Evolutionary conservation across 2,329 filamentous ascomycete genomes (phyloP).

Genomic region (Hyphodiscus sp.): DNA sequence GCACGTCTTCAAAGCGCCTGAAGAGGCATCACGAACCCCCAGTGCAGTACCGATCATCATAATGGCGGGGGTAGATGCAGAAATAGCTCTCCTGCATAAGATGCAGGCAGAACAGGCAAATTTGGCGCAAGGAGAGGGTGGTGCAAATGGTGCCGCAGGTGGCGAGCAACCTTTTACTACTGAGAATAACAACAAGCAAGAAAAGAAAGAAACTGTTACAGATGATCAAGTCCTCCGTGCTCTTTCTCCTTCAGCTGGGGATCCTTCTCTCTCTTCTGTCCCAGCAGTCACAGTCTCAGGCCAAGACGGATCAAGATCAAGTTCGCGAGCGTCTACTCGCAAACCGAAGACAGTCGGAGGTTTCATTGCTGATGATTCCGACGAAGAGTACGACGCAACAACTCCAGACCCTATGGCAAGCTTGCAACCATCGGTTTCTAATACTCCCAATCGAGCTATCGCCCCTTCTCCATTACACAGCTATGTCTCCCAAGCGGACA

Average conservation of each 20-base stretch:
- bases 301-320: conserved; percentile 26
- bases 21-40: background rate
- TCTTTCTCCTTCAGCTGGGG: conserved; percentile 30
- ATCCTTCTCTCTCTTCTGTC: conserved; percentile 27
- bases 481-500: conserved; percentile 23
- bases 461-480: conserved; percentile 28
- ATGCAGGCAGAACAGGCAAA: conserved; percentile 31
- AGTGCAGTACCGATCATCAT: conserved; percentile 8
- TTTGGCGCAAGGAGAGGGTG: conserved; percentile 26
- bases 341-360: conserved; percentile 30
- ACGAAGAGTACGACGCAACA: conserved; percentile 29
- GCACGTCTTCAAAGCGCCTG: no score
- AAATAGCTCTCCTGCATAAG: conserved; percentile 32
- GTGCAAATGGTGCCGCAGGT: conserved; percentile 23
- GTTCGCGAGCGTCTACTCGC: conserved; percentile 27
- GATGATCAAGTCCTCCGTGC: conserved; percentile 33
- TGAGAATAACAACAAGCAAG: conserved; percentile 31
- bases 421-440: conserved; percentile 23
- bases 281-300: conserved; percentile 25
- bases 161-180: conserved; percentile 30
- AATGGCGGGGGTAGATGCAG: conserved; percentile 32
- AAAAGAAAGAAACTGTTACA: conserved; percentile 31
- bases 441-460: conserved; percentile 23
- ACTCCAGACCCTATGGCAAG: conserved; percentile 17
- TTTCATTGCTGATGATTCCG: conserved; percentile 32